Conservation (phyloP, 192 early-diverging fungal genomes). For the Backusella westeae region DNA sequence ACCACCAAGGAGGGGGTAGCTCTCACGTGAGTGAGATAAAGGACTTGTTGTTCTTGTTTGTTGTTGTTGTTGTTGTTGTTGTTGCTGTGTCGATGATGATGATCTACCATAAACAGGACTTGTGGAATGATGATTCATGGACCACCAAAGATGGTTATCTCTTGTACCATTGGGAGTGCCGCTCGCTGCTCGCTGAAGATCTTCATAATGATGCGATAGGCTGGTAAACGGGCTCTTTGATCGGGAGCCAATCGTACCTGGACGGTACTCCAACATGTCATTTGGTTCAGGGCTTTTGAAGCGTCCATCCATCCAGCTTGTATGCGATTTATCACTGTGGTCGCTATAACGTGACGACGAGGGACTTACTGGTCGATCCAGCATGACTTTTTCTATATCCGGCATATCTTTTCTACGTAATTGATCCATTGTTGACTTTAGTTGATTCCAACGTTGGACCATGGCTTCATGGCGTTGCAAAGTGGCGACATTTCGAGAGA, state of each 20-base stretch:
- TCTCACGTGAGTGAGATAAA: conserved; percentile 9
- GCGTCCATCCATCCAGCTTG: conserved; percentile 18
- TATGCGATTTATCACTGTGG: conserved; percentile 23
- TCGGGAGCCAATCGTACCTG: neutral
- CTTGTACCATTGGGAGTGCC: conserved; percentile 16
- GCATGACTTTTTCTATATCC: conserved; percentile 26
- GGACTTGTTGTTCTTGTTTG: conserved; percentile 10
- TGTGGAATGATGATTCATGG: conserved; percentile 8
- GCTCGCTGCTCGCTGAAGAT: conserved; percentile 12
- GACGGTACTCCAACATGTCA: neutral
- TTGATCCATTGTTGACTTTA: conserved; percentile 35
- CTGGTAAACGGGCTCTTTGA: conserved; percentile 22
- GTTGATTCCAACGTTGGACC: conserved; percentile 50
- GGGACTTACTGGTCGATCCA: conserved; percentile 31
- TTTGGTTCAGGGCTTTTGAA: conserved; percentile 29
- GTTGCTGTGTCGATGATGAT: neutral
- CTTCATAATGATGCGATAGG: conserved; percentile 15
- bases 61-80: conserved; percentile 12
- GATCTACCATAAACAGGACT: conserved; percentile 27
- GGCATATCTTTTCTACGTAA: conserved; percentile 32
- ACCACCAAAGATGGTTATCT: conserved; percentile 19
- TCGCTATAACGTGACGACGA: conserved; percentile 33
- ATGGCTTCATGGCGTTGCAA: conserved; percentile 47
- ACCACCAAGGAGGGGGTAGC: neutral
- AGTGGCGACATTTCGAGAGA: conserved; percentile 40